Percentiles rank a stretch among this genome's conserved stretches.
Conservation (phyloP, 2,329 filamentous ascomycete genomes). For the Camptophora hylomeconis region DNA sequence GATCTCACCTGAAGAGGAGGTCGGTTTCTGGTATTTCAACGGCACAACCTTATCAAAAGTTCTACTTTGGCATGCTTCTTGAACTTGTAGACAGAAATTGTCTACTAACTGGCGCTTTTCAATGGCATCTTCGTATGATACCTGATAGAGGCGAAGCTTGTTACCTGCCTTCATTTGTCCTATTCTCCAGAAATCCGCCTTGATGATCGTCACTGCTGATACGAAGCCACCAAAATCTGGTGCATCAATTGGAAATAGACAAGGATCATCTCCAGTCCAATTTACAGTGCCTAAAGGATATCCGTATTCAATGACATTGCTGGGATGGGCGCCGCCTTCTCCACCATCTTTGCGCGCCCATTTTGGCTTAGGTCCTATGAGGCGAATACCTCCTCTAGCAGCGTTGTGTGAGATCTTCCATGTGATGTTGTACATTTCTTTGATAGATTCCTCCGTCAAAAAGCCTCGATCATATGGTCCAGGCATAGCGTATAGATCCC, state of each 20-base stretch:
- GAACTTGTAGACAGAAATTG: constrained; percentile 31
- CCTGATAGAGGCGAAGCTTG: constrained; percentile 36
- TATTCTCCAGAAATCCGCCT: constrained; percentile 47
- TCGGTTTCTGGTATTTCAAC: constrained; percentile 18
- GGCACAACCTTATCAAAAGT: constrained; percentile 22
- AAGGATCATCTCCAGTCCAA: constrained; percentile 48
- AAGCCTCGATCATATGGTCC: constrained; percentile 46
- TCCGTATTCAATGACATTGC: constrained; percentile 46
- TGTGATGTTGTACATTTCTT: constrained; percentile 43
- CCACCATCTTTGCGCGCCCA: constrained; percentile 49
- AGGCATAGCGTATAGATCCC: constrained; percentile 42
- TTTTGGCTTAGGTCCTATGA: constrained; percentile 44
- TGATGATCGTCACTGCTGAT: constrained; percentile 41
- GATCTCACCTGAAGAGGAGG: constrained; percentile 12
- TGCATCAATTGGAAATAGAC: constrained; percentile 46
- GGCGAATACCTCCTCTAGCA: constrained; percentile 45
- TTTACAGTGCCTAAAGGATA: constrained; percentile 47
- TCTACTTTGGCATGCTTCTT: constrained; percentile 25
- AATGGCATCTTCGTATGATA: constrained; percentile 41
- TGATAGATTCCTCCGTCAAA: constrained; percentile 37
- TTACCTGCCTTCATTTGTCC: constrained; percentile 50
- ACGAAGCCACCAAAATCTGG: constrained; percentile 51
- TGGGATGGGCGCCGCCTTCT: constrained; percentile 50
- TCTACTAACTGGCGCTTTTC: constrained; percentile 30
- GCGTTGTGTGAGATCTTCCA: constrained; percentile 52